Evolutionary conservation across 2,329 filamentous ascomycete species (phyloP), one percentile per base, ranked within the genome.

Genomic region (Blastomyces gilchristii): DNA sequence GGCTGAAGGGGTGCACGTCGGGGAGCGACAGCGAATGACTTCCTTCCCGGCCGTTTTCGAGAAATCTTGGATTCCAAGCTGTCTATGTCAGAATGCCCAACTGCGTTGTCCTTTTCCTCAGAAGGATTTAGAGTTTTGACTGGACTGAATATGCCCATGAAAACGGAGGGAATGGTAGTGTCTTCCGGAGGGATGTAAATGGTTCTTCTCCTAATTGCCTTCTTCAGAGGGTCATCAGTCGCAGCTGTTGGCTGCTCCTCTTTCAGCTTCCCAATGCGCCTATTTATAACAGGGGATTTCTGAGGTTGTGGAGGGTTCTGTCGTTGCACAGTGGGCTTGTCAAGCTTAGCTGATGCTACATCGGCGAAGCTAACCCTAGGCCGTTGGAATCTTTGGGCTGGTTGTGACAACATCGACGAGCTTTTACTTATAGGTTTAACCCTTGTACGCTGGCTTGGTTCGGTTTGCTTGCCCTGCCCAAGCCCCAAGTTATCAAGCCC

Each of bases 1-100:
- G 78, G 75, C 45, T 79, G 78, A 60, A 86, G 71, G 2, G 83
- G 82, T 22, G 73, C 75, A 52, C 80, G 58, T 57, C 67, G 66
- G 1, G 70, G 65, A 22, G 69, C 68, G 5, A 63, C 64, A 14
- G 64, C 61, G 7, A 67, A 53, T 5, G 68, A 65, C 47, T 69
- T 71, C 43, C 70, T 70, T 12, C 67, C 66, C 22, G 71, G 69
- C 52, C 69, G 70, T 65, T 75, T 76, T 57, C 66, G 70, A 41
- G 68, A 67, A 67, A 75, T 73, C 37, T 70, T 72, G 39, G 71
- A 67, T 45, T 75, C 75, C n/a, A 76, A 65, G 8, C 67, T 72
- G 6, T 71, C 72, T 9, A 73, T 58, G 49, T 75, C 69, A 0
- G 65, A 65, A 22, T 70, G 62, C 14, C 70, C 66, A n/a, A 60